Conservation (phyloP, 208 protist genomes). For the Leishmania gerbilli region DNA sequence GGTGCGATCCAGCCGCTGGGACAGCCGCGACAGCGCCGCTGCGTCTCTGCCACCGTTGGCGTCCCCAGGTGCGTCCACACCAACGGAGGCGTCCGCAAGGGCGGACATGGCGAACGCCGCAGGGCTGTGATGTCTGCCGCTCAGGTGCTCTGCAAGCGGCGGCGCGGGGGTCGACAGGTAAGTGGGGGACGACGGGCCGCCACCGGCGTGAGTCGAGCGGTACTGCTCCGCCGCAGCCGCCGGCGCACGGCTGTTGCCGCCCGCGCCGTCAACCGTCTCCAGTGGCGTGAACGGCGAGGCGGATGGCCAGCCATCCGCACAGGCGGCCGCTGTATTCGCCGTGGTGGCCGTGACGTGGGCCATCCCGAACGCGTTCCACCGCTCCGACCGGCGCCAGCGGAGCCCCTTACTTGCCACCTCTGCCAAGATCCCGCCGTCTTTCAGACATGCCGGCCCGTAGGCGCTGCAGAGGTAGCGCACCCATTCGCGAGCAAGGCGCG, state of each 20-base stretch:
- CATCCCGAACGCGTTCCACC: constrained; percentile 48
- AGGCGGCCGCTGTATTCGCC: not conserved
- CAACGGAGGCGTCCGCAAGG: not conserved
- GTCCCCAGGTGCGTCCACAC: no score
- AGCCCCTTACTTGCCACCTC: constrained; percentile 52
- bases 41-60: not conserved
- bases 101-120: not conserved
- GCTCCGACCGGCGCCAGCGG: constrained; percentile 49
- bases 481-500: constrained; percentile 62
- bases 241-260: not conserved
- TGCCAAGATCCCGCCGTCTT: constrained; percentile 17
- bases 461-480: constrained; percentile 32
- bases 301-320: not conserved
- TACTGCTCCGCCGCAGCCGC: not conserved
- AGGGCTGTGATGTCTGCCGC: no score
- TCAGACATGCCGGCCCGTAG: constrained; percentile 37
- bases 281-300: not conserved
- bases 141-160: no score
- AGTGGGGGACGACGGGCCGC: no score
- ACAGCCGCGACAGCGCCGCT: not conserved
- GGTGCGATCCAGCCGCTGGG: constrained; percentile 20
- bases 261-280: not conserved
- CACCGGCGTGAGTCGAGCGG: no score
- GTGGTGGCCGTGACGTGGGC: constrained; percentile 9
- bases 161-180: no score